Conservation (phyloP, 139 green algal species). For the Tetratostichococcus sp. region DNA sequence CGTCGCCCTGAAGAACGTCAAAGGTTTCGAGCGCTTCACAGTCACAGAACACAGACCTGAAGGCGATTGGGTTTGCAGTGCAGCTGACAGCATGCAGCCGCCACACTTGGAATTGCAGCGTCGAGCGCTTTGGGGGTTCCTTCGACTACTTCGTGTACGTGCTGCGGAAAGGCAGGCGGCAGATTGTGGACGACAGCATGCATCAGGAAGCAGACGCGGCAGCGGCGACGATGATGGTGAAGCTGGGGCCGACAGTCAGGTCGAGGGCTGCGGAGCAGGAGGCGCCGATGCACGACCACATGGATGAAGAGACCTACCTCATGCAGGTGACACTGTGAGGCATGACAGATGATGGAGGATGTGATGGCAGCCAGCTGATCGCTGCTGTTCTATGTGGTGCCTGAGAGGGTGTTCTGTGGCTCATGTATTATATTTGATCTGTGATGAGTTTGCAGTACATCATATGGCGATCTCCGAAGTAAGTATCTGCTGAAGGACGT, state of each 20-base stretch:
- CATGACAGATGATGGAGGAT: neutral
- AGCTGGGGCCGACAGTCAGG: neutral
- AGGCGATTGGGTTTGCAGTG: too few relatives aligned
- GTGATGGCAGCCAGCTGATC: too few relatives aligned
- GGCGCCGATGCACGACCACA: slow-evolving; percentile 17
- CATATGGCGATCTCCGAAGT: too few relatives aligned
- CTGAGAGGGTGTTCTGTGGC: too few relatives aligned
- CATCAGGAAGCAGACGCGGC: neutral
- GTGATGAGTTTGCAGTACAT: too few relatives aligned
- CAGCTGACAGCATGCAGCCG: neutral
- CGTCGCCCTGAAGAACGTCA: too few relatives aligned
- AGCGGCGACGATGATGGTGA: neutral
- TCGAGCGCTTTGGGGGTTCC: slow-evolving; percentile 8
- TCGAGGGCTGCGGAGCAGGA: too few relatives aligned
- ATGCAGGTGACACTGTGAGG: slow-evolving; percentile 11
- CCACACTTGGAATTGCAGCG: slow-evolving; percentile 5
- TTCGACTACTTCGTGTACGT: slow-evolving; percentile 21
- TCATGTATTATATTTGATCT: too few relatives aligned
- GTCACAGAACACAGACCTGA: too few relatives aligned
- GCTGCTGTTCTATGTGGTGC: too few relatives aligned
- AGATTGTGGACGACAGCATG: neutral
- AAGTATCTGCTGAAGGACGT: neutral
- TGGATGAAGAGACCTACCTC: slow-evolving; percentile 24
- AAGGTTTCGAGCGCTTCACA: too few relatives aligned
- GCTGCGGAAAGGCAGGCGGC: slow-evolving; percentile 6